Percentiles rank a stretch among this genome's conserved stretches.
Evolutionary conservation across 2,329 filamentous ascomycete genomes (phyloP).

Genomic region (Thielaviopsis musarum): DNA sequence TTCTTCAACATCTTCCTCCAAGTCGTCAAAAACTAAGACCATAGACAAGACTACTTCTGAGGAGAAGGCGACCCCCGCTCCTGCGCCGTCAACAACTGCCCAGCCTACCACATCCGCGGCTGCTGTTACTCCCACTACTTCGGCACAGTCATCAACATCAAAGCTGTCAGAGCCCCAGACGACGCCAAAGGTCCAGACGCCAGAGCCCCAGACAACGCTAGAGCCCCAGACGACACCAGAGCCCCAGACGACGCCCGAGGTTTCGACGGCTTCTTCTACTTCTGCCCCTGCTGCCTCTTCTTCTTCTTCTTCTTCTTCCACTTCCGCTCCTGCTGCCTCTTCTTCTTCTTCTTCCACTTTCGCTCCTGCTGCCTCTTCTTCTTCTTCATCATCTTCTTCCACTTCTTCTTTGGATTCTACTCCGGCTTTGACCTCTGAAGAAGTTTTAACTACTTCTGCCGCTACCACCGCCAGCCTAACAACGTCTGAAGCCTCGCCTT

Average conservation of each 20-base stretch:
- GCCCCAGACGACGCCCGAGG: neutral
- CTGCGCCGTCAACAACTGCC: constrained; percentile 6
- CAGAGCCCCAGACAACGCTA: no score
- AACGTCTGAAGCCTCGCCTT: neutral
- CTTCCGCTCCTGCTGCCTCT: neutral
- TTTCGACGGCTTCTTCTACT: neutral
- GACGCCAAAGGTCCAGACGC: no score
- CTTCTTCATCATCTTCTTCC: neutral
- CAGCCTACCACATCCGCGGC: constrained; percentile 8
- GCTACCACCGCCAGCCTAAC: neutral
- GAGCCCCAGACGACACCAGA: no score
- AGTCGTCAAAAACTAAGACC: no score
- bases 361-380: no score
- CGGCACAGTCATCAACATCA: neutral
- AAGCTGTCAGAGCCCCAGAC: no score
- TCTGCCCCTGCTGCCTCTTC: neutral
- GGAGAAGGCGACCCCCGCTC: constrained; percentile 9
- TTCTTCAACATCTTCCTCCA: constrained; percentile 10
- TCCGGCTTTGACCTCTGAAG: no score
- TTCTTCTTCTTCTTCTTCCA: constrained; percentile 1
- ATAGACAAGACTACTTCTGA: constrained; percentile 9
- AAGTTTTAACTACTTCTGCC: neutral
- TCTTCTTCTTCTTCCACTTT: neutral
- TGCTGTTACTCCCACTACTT: neutral
- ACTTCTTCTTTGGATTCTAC: neutral